A percentile compares a stretch with the other conserved stretches of the same genome.
These are phyloP conservation scores for Sarocladiaceae sp. DNA, from an alignment of 2,329 filamentous ascomycete genomes.

Conservation along the genomic window DNA sequence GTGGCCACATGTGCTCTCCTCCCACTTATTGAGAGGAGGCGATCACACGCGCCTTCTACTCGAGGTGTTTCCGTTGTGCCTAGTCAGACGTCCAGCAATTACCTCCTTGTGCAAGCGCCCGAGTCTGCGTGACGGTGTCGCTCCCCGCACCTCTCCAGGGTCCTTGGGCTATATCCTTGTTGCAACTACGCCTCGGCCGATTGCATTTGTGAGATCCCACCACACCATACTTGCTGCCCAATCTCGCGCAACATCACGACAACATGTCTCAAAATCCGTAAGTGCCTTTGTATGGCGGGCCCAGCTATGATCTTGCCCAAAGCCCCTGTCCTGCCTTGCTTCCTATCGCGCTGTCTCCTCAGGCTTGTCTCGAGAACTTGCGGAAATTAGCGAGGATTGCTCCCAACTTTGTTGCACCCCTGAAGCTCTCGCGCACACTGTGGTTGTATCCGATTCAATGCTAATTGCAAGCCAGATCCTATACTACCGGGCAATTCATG, in stretches of 20 bases:
- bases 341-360: no score
- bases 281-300: not conserved
- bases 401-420: no score
- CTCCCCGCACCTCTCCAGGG: not conserved
- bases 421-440: no score
- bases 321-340: no score
- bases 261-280: conserved; percentile 15
- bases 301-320: no score
- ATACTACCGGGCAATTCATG: conserved; percentile 73
- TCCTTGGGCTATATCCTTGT: not conserved
- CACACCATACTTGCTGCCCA: not conserved
- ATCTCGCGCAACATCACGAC: not conserved
- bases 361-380: no score
- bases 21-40: not conserved
- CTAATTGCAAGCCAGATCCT: conserved; percentile 20
- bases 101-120: not conserved
- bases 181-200: not conserved
- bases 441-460: not conserved
- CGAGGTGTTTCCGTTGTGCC: not conserved
- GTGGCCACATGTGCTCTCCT: conserved; percentile 4
- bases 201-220: not conserved
- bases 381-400: no score
- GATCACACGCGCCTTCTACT: not conserved
- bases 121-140: not conserved
- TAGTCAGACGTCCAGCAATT: not conserved